Evolutionary conservation across 2,329 filamentous ascomycete species (phyloP).

Genomic region (Alternaria arbusti): DNA sequence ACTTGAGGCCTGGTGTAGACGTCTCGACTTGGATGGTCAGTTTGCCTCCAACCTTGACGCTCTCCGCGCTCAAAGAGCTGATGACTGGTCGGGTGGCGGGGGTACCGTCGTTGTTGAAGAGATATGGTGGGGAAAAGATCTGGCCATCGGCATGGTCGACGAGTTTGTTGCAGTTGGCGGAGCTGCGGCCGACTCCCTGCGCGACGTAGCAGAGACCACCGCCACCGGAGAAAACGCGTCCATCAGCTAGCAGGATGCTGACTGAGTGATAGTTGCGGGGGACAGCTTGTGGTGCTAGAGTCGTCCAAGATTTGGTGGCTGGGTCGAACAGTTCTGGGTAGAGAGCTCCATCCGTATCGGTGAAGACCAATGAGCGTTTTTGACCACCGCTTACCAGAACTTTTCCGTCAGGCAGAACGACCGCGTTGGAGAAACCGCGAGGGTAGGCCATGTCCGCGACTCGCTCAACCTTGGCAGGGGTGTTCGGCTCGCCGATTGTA

Average conservation of each 20-base stretch:
- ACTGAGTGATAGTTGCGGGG: conserved; percentile 36
- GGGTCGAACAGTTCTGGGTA: conserved; percentile 37
- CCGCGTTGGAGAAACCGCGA: conserved; percentile 32
- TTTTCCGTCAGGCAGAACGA: conserved; percentile 36
- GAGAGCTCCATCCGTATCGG: conserved; percentile 27
- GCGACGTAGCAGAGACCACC: conserved; percentile 33
- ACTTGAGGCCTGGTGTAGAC: conserved; percentile 10
- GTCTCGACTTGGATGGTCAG: conserved; percentile 18
- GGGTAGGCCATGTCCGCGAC: conserved; percentile 33
- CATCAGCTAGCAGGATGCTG: conserved; percentile 32
- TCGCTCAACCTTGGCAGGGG: conserved; percentile 26
- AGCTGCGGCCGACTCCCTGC: conserved; percentile 20
- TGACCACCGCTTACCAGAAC: conserved; percentile 37
- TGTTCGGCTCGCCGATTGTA: conserved; percentile 25
- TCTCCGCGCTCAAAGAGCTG: conserved; percentile 15
- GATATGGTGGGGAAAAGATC: conserved; percentile 36
- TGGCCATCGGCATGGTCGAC: conserved; percentile 37
- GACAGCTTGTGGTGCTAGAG: conserved; percentile 29
- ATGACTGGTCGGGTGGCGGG: conserved; percentile 25
- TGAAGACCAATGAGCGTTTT: conserved; percentile 30
- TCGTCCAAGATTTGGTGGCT: conserved; percentile 29
- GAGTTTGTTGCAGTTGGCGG: conserved; percentile 35
- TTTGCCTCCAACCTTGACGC: conserved; percentile 27
- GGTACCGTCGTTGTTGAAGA: conserved; percentile 33
- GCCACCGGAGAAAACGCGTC: conserved; percentile 31